Base-by-base conservation (phyloP, 1,139 yeast genomes). In the Yamadazyma friedrichii region DNA sequence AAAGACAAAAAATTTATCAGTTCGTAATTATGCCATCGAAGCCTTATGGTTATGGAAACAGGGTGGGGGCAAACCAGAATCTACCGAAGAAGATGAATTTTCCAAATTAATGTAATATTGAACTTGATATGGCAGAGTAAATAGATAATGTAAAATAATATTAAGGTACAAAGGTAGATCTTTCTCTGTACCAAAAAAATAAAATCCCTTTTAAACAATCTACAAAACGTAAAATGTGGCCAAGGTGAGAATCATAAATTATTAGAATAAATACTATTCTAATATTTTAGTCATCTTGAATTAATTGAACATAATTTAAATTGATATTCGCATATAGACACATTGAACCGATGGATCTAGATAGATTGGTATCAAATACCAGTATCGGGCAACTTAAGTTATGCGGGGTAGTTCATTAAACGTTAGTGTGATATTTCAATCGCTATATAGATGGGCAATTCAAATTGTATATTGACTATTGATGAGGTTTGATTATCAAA, bases 11-110 rank as follows among this genome's bases (percentile, higher is more conserved):
- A 87, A 87, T 56, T 48, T 91, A 34, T 86, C 93, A 24, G 91
- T 91, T 3, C 70, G 89, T 48, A 86, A 80, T 50, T 87, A 89
- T 56, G 96, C 98, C 1, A 75, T 87, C 16, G 98, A 93, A 51
- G 97, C 98, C 0, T 71, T 93, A 33, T 93, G 98, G 97, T 68
- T 91, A 40, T 88, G 95, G 93, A 82, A 76, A 52, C 78, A 82
- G 54, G 89, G 87, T n/a, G 87, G 87, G 4, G 89, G 89, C 2
- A 65, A 59, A 39, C 59, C 63, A 6, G 39, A 49, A 27, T 36
- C 47, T 11, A 38, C 42, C 6, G 52, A 47, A 33, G 50, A 44
- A 10, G 51, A 48, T 20, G 43, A 49, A 17, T 44, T 52, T 16
- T 42, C 39, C 28, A 44, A 45, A 36, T 28, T 47, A 15, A 41